Percentiles rank a stretch among this genome's conserved stretches.
These are phyloP conservation scores for Cylindrotheca closterium DNA, from an alignment of 108 stramenopile species.

Conservation along the genomic window DNA sequence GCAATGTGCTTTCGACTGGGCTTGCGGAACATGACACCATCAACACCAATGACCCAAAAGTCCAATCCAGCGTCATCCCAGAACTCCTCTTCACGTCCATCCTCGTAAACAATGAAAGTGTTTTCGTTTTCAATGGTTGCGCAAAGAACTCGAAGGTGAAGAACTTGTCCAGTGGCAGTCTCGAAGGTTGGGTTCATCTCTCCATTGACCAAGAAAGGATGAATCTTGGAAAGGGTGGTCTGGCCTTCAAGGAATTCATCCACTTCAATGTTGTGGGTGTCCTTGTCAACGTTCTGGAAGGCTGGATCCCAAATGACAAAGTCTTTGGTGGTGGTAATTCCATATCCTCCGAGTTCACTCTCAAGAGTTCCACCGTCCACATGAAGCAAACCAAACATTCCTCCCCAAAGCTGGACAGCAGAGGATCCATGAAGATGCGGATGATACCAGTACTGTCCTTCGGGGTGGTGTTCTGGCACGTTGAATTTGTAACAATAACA, in stretches of 20 bases:
- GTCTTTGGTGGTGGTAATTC: constrained; percentile 26
- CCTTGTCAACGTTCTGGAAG: constrained; percentile 21
- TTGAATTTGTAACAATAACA: constrained; percentile 50
- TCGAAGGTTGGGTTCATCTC: constrained; percentile 27
- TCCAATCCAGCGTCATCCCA: constrained; percentile 37
- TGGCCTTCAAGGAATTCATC: constrained; percentile 44
- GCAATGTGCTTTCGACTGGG: constrained; percentile 20
- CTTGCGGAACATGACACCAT: constrained; percentile 36
- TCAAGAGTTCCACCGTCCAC: constrained; percentile 30
- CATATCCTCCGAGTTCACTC: constrained; percentile 31
- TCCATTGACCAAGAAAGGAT: constrained; percentile 49
- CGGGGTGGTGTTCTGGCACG: constrained; percentile 49
- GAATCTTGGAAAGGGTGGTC: constrained; percentile 45
- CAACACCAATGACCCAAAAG: constrained; percentile 37
- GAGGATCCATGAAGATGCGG: constrained; percentile 50
- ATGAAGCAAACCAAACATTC: constrained; percentile 44
- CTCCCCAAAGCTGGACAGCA: constrained; percentile 48
- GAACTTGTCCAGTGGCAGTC: constrained; percentile 12
- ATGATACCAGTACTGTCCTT: constrained; percentile 56
- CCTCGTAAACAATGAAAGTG: constrained; percentile 42
- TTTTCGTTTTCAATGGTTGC: constrained; percentile 46
- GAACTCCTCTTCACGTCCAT: constrained; percentile 19
- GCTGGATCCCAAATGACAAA: constrained; percentile 52
- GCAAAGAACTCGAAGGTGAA: constrained; percentile 37
- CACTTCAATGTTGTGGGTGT: constrained; percentile 38